A percentile compares a stretch with the other conserved stretches of the same genome.
phyloP scores from a whole-genome alignment of 2,329 filamentous ascomycete species.

The Alternaria hordeiaustralica region DNA sequence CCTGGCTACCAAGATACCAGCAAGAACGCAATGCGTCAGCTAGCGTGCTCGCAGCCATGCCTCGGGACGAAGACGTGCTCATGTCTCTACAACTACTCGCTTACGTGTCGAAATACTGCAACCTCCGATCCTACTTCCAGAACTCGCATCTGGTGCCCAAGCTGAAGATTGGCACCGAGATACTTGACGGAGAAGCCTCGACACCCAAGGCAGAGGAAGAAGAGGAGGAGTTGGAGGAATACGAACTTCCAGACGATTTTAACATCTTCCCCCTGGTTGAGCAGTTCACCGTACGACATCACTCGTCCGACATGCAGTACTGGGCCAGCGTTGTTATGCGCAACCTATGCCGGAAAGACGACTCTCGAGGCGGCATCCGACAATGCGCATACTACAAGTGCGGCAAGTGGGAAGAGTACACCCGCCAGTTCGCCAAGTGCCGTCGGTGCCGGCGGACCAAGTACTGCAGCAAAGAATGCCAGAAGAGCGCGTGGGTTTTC shows the following conservation, averaged over 20 bases:
- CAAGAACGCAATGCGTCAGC: constrained; percentile 72
- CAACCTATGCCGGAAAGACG: constrained; percentile 97
- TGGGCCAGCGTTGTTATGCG: constrained; percentile 99
- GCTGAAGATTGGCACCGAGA: constrained; percentile 86
- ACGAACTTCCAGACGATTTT: constrained; percentile 89
- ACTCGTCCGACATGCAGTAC: constrained; percentile 98
- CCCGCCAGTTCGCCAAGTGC: constrained; percentile 97
- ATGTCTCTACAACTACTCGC: constrained; percentile 97
- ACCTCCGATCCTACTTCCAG: constrained; percentile 93
- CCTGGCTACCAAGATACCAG: constrained; percentile 79
- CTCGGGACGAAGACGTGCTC: constrained; percentile 93
- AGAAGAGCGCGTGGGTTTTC: constrained; percentile 98
- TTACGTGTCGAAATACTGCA: constrained; percentile 99
- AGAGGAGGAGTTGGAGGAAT: constrained; percentile 81
- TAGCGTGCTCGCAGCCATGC: constrained; percentile 86
- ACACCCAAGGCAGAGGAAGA: constrained; percentile 56
- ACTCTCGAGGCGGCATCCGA: constrained; percentile 88
- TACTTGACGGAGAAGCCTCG: constrained; percentile 73
- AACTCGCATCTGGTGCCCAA: constrained; percentile 90
- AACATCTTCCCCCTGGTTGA: constrained; percentile 99
- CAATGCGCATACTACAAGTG: constrained; percentile 99
- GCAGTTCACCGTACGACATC: constrained; percentile 95
- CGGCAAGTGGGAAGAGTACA: constrained; percentile 97
- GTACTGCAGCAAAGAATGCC: constrained; percentile 99
- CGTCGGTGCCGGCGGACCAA: constrained; percentile 94